These are phyloP conservation scores for Lactifluus piperatus DNA, from an alignment of 768 basidiomycete species.

Conservation along the genomic window DNA sequence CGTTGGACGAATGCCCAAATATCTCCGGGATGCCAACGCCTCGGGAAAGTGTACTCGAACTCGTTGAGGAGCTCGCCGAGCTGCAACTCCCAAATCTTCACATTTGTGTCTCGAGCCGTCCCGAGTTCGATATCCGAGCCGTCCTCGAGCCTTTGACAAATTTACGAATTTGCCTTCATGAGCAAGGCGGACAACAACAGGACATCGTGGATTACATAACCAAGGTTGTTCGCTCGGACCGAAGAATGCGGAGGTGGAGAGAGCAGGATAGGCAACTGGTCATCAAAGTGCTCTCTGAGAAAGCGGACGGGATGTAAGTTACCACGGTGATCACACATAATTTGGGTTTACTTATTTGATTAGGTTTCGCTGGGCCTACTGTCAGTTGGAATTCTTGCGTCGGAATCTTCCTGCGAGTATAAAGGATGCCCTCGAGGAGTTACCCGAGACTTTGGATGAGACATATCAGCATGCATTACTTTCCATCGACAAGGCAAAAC, in stretches of 20 bases:
- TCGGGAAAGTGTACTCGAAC: neutral
- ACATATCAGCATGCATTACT: neutral
- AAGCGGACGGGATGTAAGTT: constrained; percentile 1
- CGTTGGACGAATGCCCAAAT: constrained; percentile 2
- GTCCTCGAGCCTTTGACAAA: neutral
- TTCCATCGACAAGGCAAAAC: neutral
- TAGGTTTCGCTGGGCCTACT: neutral
- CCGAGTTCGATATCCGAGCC: neutral
- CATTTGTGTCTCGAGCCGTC: constrained; percentile 1
- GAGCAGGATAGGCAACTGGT: neutral
- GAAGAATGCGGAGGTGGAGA: neutral
- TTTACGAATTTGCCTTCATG: neutral
- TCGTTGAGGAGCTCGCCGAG: neutral
- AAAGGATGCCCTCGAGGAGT: neutral
- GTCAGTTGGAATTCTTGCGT: neutral
- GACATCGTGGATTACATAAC: neutral
- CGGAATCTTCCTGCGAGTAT: neutral
- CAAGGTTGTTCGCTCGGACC: neutral
- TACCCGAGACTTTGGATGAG: neutral
- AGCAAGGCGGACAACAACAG: neutral
- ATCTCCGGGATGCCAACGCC: neutral
- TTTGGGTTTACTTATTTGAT: neutral
- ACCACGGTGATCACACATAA: neutral
- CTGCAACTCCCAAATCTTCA: neutral
- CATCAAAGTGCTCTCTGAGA: neutral